Conservation (phyloP, 495 filamentous ascomycete genomes). For the Daldinia childiae region DNA sequence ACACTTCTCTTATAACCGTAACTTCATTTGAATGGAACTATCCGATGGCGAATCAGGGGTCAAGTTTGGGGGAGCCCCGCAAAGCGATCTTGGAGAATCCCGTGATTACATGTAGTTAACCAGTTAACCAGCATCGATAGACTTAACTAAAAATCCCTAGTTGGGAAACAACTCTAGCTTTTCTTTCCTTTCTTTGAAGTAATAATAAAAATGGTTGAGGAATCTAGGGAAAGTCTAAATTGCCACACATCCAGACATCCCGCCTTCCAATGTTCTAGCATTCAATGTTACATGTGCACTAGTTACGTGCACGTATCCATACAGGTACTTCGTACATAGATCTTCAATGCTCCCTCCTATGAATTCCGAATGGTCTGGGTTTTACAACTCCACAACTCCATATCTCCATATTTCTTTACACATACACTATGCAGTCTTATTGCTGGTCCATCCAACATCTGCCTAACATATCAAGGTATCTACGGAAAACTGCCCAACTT, state of each 20-base stretch:
- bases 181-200: background rate
- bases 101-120: background rate
- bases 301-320: too few species aligned
- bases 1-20: slow-evolving; percentile 14
- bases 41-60: slow-evolving; percentile 23
- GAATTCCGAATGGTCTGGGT: too few species aligned
- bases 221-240: background rate
- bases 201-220: background rate
- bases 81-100: slow-evolving; percentile 17
- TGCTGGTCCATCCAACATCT: background rate
- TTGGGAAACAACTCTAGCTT: background rate
- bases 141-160: too few species aligned
- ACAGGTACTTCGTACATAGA: too few species aligned
- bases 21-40: slow-evolving; percentile 16
- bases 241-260: too few species aligned
- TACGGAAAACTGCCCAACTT: slow-evolving; percentile 9
- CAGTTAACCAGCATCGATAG: slow-evolving; percentile 3
- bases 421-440: background rate
- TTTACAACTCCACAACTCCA: too few species aligned
- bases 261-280: too few species aligned
- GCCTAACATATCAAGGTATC: background rate
- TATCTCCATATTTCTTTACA: background rate
- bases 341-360: too few species aligned
- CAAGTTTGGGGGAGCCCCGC: slow-evolving; percentile 19
- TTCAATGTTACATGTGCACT: too few species aligned